phyloP scores from a whole-genome alignment of 1,139 yeast species.

The Debaryomycetaceae sp. region DNA sequence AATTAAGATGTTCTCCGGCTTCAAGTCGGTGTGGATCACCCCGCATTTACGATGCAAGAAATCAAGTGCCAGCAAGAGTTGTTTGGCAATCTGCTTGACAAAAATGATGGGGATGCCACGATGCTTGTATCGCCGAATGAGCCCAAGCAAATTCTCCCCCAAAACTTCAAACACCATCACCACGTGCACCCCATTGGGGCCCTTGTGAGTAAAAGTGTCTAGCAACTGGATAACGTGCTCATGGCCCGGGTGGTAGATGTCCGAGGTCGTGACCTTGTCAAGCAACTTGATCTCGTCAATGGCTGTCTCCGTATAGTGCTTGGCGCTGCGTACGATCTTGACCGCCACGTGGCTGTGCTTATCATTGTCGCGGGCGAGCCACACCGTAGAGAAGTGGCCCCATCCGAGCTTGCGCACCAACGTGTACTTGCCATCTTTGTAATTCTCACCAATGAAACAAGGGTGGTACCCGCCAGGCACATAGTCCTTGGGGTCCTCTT shows the following conservation, averaged over 20 bases:
- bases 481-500: slow-evolving; percentile 69
- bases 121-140: slow-evolving; percentile 63
- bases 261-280: slow-evolving; percentile 40
- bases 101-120: slow-evolving; percentile 70
- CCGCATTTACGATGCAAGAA: slow-evolving; percentile 82
- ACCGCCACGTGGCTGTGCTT: slow-evolving; percentile 69
- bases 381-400: slow-evolving; percentile 51
- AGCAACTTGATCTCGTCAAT: slow-evolving; percentile 75
- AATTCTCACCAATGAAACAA: slow-evolving; percentile 69
- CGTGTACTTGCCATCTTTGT: slow-evolving; percentile 56
- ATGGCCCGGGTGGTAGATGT: slow-evolving; percentile 60
- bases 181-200: slow-evolving; percentile 74
- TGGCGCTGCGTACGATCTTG: slow-evolving; percentile 76
- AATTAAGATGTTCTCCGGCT: slow-evolving; percentile 84
- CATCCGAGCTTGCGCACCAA: slow-evolving; percentile 67
- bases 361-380: slow-evolving; percentile 52
- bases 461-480: slow-evolving; percentile 87
- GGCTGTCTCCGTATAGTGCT: slow-evolving; percentile 79
- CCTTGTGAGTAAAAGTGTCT: slow-evolving; percentile 64
- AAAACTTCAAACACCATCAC: slow-evolving; percentile 88
- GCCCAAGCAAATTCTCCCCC: slow-evolving; percentile 74
- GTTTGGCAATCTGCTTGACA: slow-evolving; percentile 79
- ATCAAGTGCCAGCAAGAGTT: slow-evolving; percentile 70
- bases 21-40: slow-evolving; percentile 85
- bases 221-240: slow-evolving; percentile 59